A percentile compares a stretch with the other conserved stretches of the same genome.
Conservation (phyloP, 148 eudicot genomes). For the Vaccinium vitisidaea region DNA sequence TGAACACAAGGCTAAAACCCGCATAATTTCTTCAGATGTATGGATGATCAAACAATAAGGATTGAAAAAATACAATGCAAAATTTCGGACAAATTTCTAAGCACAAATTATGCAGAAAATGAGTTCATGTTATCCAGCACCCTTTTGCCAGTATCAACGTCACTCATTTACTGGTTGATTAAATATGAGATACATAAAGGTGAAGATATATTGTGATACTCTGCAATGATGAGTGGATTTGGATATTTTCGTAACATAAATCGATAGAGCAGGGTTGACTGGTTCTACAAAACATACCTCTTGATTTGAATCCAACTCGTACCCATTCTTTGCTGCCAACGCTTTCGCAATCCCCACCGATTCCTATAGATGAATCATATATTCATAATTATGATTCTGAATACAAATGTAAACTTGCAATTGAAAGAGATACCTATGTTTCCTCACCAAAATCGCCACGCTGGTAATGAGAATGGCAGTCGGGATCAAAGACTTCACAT, state of each 20-base stretch:
- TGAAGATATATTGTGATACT: background rate
- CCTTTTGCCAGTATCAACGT: background rate
- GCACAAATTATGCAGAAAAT: background rate
- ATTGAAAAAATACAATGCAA: too few relatives aligned
- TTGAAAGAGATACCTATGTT: slow-evolving; percentile 15
- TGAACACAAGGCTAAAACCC: background rate
- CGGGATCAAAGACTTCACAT: slow-evolving; percentile 72
- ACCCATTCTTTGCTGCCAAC: slow-evolving; percentile 95
- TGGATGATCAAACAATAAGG: background rate
- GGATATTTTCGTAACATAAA: background rate
- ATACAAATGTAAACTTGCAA: slow-evolving; percentile 9
- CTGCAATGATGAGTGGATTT: background rate
- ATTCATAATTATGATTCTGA: slow-evolving; percentile 9
- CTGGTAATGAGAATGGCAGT: slow-evolving; percentile 90
- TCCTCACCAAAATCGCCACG: slow-evolving; percentile 89
- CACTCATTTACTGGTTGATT: too few relatives aligned
- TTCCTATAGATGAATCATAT: slow-evolving; percentile 46
- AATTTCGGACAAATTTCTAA: too few relatives aligned
- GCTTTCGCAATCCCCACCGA: slow-evolving; percentile 99
- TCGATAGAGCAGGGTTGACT: background rate
- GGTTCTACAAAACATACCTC: slow-evolving; percentile 55
- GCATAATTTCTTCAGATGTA: background rate
- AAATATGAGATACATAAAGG: background rate
- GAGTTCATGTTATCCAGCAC: background rate
- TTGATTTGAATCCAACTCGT: slow-evolving; percentile 93